Evolutionary conservation across 1,284 basidiomycete species (phyloP), one percentile per base, ranked within the genome.

Genomic region (Puccinia horiana): DNA sequence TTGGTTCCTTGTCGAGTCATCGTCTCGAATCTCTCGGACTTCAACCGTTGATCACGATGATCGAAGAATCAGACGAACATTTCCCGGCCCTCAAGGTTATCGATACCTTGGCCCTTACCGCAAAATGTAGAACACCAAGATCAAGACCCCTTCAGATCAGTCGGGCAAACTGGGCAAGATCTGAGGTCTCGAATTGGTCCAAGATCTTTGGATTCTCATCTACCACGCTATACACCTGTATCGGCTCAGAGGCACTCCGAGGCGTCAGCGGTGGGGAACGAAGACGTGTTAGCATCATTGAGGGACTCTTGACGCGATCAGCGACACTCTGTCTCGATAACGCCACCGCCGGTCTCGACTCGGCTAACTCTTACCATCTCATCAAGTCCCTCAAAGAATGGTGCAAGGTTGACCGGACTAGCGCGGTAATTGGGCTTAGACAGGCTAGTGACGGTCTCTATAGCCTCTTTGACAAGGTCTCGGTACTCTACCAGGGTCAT

Each of bases 1-100:
- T 83, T 63, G 85, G 84, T 14, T 83, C 82, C 16, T 61, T 85
- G 12, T 61, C 80, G 9, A 81, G 82, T 18, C 47, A 76, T 3
- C 58, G 79, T 37, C 82, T 84, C 26, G 42, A 65, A 12, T 76
- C 83, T 26, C 83, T 83, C 35, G 80, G 73, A 32, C 61, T 82
- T 1, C 37, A 52, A 52, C 61, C 72, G 9, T 29, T 75, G 44
- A 56, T 82, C 44, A 32, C 49, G 4, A 52, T 82, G 54, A 63
- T 82, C 42, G 80, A 82, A 52, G 73, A 82, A 40, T 32, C n/a
- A 29, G 80, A 82, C 61, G 63, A 65, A 69, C 80, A 82, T 37
- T 76, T 82, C 1, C 23, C 72, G n/a, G 63, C 54, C n/a, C 73
- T 82, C 6, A 76, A 58, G 18, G 70, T 69, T 18, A 18, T 4